These are phyloP conservation scores for Petunia axillaris DNA, from an alignment of 257 asterid genomes.

Conservation along the genomic window DNA sequence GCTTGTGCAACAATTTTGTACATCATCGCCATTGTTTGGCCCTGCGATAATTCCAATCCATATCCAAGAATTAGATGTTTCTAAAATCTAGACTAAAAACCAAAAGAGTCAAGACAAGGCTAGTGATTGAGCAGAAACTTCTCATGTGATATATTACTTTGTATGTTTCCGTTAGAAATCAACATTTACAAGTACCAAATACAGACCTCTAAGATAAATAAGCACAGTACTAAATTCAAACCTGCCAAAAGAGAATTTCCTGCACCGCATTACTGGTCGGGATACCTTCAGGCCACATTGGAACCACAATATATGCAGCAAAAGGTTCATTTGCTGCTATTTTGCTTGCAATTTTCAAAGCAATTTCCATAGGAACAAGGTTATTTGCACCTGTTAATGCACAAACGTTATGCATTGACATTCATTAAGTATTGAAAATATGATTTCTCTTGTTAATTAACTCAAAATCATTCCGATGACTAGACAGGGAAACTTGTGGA, in stretches of 20 bases:
- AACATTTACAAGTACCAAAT: neutral
- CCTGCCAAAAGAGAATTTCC: slow-evolving; percentile 98
- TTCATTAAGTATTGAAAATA: neutral
- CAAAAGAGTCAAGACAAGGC: neutral
- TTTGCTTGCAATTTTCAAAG: slow-evolving; percentile 84
- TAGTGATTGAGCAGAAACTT: slow-evolving; percentile 5
- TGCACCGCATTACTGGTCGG: slow-evolving; percentile 86
- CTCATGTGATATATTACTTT: neutral
- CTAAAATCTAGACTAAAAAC: neutral
- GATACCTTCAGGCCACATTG: slow-evolving; percentile 98
- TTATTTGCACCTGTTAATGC: slow-evolving; percentile 83
- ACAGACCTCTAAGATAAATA: slow-evolving; percentile 1
- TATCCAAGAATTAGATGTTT: slow-evolving; percentile 27
- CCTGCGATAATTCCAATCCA: slow-evolving; percentile 39
- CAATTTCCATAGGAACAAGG: slow-evolving; percentile 91
- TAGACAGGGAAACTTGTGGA: too few relatives aligned
- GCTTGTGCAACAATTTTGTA: slow-evolving; percentile 49
- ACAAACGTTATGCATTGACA: neutral
- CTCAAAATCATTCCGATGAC: neutral
- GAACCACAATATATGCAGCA: slow-evolving; percentile 77
- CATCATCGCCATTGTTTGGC: slow-evolving; percentile 64
- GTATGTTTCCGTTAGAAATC: neutral
- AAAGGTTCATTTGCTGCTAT: slow-evolving; percentile 82
- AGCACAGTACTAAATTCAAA: slow-evolving; percentile 28
- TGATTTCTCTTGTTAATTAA: neutral